Conservation (phyloP, 306 rosid species). For the Datisca glomerata region DNA sequence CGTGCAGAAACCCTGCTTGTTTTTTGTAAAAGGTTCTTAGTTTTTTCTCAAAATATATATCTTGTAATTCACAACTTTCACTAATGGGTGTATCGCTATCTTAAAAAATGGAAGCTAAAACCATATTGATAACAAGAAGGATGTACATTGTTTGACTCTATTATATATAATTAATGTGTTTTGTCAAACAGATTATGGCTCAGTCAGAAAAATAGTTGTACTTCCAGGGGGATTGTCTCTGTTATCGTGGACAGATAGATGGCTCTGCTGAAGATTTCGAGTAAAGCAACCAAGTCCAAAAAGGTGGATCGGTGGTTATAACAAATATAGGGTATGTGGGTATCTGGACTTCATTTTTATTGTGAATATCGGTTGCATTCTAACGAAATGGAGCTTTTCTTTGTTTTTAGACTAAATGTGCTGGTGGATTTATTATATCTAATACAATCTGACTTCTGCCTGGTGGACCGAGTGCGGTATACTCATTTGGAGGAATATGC, state of each 20-base stretch:
- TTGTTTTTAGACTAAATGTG: not conserved
- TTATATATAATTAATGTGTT: too few species aligned
- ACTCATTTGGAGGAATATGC: not conserved
- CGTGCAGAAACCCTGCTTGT: too few species aligned
- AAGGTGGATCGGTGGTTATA: slow-evolving; percentile 23
- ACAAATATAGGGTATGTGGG: slow-evolving; percentile 33
- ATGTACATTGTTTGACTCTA: too few species aligned
- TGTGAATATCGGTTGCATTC: too few species aligned
- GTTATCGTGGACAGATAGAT: slow-evolving; percentile 33
- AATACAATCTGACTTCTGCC: not conserved
- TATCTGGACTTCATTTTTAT: too few species aligned
- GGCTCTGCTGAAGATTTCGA: slow-evolving; percentile 33
- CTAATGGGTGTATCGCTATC: too few species aligned
- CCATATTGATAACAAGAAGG: too few species aligned
- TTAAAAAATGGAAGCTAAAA: too few species aligned
- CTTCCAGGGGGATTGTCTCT: slow-evolving; percentile 40
- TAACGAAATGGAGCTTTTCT: not conserved
- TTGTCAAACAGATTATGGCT: slow-evolving; percentile 37
- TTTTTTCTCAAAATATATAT: too few species aligned
- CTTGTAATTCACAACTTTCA: too few species aligned
- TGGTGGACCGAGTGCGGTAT: not conserved
- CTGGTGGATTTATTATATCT: not conserved
- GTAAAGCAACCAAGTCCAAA: slow-evolving; percentile 22
- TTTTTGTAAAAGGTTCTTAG: too few species aligned
- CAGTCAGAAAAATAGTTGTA: slow-evolving; percentile 31